Conservation (phyloP, 2,329 filamentous ascomycete species). For the Sclerotinia sclerotiorum region DNA sequence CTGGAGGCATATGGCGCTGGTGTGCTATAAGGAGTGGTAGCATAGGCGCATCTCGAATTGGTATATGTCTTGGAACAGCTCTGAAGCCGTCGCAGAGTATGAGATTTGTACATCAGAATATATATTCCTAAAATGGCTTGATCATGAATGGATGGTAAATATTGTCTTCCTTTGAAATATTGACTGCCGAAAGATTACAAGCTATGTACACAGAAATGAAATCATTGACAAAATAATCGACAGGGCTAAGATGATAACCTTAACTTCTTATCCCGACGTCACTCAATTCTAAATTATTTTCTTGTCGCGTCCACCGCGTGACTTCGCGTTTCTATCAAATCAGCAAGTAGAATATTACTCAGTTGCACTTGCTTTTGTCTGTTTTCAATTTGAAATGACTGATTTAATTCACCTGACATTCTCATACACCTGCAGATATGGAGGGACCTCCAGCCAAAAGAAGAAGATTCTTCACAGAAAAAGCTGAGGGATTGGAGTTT, state of each 20-base stretch:
- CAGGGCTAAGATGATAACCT: neutral
- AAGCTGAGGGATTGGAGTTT: slow-evolving; percentile 32
- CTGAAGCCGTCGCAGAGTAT: slow-evolving; percentile 30
- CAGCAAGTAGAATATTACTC: slow-evolving; percentile 12
- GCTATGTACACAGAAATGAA: neutral
- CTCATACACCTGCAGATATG: slow-evolving; percentile 33
- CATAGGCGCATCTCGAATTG: slow-evolving; percentile 34
- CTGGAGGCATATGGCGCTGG: slow-evolving; percentile 38
- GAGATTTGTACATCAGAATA: slow-evolving; percentile 14
- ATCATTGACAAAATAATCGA: neutral
- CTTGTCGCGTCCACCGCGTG: slow-evolving; percentile 26
- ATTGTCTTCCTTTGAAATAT: neutral
- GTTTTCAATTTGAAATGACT: neutral
- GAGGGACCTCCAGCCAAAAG: slow-evolving; percentile 50
- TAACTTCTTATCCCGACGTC: slow-evolving; percentile 23
- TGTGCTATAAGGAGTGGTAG: slow-evolving; percentile 39
- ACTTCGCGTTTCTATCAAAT: slow-evolving; percentile 32
- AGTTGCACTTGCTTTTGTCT: neutral
- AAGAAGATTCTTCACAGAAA: slow-evolving; percentile 48
- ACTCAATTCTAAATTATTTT: slow-evolving; percentile 20
- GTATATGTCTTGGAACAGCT: slow-evolving; percentile 24
- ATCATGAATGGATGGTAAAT: neutral
- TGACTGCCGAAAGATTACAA: neutral
- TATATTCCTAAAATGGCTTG: neutral
- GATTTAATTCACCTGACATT: neutral